These are phyloP conservation scores for Chlorella sp. DNA, from an alignment of 139 green algal genomes.

Conservation along the genomic window DNA sequence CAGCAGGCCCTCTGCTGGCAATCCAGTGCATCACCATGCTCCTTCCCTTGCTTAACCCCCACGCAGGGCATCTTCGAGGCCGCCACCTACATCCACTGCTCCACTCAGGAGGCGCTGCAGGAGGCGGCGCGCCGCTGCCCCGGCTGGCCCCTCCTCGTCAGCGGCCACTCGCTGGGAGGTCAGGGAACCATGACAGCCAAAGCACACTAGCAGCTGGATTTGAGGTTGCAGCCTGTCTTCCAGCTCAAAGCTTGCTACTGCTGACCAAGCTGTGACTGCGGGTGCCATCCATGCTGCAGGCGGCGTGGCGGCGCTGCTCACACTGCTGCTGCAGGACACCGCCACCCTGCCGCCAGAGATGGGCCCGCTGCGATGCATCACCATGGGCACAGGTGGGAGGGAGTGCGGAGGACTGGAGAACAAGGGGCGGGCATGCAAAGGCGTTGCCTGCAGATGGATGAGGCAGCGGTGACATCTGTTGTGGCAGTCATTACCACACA, in stretches of 20 bases:
- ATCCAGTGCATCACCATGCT: neutral
- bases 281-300: slow-evolving; percentile 37
- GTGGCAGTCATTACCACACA: too few species aligned
- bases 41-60: neutral
- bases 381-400: slow-evolving; percentile 43
- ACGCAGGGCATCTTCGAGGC: slow-evolving; percentile 61
- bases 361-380: slow-evolving; percentile 49
- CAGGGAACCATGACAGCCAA: too few species aligned
- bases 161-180: slow-evolving; percentile 61
- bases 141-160: slow-evolving; percentile 65
- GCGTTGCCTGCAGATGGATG: too few species aligned
- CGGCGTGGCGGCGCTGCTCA: slow-evolving; percentile 54
- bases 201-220: too few species aligned
- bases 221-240: too few species aligned
- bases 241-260: too few species aligned
- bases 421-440: too few species aligned
- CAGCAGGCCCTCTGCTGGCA: neutral
- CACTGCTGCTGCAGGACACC: slow-evolving; percentile 52
- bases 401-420: too few species aligned
- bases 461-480: too few species aligned
- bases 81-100: slow-evolving; percentile 67
- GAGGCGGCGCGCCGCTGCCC: slow-evolving; percentile 41
- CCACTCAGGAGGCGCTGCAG: slow-evolving; percentile 53
- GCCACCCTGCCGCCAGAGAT: slow-evolving; percentile 33
- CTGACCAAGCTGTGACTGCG: too few species aligned